Conservation (phyloP, 2,329 filamentous ascomycete species). For the Xylaria multiplex region DNA sequence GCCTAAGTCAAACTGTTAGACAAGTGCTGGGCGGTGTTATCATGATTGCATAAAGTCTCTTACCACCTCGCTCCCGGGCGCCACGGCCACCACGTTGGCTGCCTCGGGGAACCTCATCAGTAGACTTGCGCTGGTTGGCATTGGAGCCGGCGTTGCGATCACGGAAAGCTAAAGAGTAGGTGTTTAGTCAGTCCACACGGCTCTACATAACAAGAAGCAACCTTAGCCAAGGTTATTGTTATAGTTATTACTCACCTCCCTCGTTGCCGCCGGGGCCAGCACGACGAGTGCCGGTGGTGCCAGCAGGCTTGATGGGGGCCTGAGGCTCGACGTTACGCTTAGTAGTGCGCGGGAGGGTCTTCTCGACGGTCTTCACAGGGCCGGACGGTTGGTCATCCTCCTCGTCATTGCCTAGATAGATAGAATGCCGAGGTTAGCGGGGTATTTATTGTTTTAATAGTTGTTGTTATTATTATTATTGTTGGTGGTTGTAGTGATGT, state of each 20-base stretch:
- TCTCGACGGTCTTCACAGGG: constrained; percentile 90
- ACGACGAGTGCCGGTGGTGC: constrained; percentile 60
- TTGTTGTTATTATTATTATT: neutral
- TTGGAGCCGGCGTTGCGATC: constrained; percentile 83
- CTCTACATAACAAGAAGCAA: constrained; percentile 18
- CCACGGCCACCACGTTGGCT: constrained; percentile 70
- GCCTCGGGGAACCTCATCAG: constrained; percentile 71
- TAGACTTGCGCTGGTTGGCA: constrained; percentile 83
- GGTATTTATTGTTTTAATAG: neutral
- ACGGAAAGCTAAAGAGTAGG: constrained; percentile 75
- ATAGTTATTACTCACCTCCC: constrained; percentile 74
- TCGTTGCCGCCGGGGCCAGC: constrained; percentile 79
- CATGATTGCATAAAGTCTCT: constrained; percentile 43
- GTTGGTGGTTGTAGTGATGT: too few relatives aligned
- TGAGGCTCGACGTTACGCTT: constrained; percentile 90
- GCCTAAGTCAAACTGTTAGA: constrained; percentile 52
- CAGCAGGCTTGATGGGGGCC: constrained; percentile 62
- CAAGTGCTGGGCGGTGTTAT: neutral
- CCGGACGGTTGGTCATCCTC: constrained; percentile 79
- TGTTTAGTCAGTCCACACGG: neutral
- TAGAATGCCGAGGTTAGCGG: constrained; percentile 43
- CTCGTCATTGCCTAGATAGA: constrained; percentile 67
- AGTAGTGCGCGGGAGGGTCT: constrained; percentile 75
- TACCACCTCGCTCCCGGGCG: constrained; percentile 70
- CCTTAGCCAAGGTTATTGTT: neutral